Evolutionary conservation across 306 rosid species (phyloP).

Genomic region (Pueraria montana): DNA sequence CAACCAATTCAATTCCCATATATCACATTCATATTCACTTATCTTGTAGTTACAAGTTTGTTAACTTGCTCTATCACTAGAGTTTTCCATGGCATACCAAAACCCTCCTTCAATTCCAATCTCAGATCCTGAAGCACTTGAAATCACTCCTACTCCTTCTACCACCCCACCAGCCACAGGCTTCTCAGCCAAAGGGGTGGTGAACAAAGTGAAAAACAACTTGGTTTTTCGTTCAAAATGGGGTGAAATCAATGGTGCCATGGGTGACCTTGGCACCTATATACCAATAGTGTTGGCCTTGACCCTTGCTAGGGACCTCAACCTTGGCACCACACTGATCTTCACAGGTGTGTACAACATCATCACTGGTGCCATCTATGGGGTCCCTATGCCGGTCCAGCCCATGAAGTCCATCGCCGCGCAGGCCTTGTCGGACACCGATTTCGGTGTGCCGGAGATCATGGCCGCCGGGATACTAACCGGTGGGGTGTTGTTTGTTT

Average conservation of each 20-base stretch:
- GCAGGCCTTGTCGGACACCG: slow-evolving; percentile 21
- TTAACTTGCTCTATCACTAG: too few species aligned
- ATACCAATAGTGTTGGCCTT: slow-evolving; percentile 40
- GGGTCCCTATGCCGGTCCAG: slow-evolving; percentile 50
- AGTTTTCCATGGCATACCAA: slow-evolving; percentile 42
- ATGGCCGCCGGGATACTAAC: slow-evolving; percentile 48
- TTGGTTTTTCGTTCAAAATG: slow-evolving; percentile 44
- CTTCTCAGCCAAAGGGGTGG: slow-evolving; percentile 22
- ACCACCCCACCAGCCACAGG: background rate
- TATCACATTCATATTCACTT: too few species aligned
- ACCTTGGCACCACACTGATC: slow-evolving; percentile 38
- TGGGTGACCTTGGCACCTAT: slow-evolving; percentile 53
- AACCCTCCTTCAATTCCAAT: slow-evolving; percentile 33
- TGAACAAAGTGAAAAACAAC: slow-evolving; percentile 24
- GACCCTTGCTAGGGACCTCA: slow-evolving; percentile 47
- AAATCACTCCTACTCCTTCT: slow-evolving; percentile 13
- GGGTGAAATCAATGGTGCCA: slow-evolving; percentile 48
- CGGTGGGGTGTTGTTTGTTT: slow-evolving; percentile 29
- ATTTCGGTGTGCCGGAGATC: slow-evolving; percentile 41
- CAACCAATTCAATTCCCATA: too few species aligned
- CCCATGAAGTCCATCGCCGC: slow-evolving; percentile 54
- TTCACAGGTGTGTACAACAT: slow-evolving; percentile 46
- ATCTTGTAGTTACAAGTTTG: too few species aligned
- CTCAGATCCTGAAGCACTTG: slow-evolving; percentile 40
- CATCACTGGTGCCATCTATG: slow-evolving; percentile 44